A percentile compares a stretch with the other conserved stretches of the same genome.
These are phyloP conservation scores for Tricholomella constricta DNA, from an alignment of 768 basidiomycete species.

Conservation along the genomic window DNA sequence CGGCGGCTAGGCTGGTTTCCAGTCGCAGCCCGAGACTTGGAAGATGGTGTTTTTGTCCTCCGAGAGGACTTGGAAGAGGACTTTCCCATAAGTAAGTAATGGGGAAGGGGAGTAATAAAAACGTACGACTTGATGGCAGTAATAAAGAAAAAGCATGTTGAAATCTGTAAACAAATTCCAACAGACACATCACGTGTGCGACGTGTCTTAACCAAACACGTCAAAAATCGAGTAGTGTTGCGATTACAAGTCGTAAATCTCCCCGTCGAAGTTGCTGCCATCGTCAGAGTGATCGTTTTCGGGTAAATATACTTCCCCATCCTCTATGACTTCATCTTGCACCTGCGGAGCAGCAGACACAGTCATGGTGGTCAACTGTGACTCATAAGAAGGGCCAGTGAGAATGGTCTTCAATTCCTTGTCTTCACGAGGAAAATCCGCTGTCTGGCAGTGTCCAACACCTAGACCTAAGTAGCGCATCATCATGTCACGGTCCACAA, in stretches of 20 bases:
- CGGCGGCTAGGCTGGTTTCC: background rate
- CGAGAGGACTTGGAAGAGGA: background rate
- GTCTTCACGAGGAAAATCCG: background rate
- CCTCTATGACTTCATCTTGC: background rate
- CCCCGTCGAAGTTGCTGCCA: background rate
- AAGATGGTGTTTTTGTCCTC: no score
- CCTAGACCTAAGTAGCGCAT: constrained; percentile 32
- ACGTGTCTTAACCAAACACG: background rate
- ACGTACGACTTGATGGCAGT: background rate
- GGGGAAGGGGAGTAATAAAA: background rate
- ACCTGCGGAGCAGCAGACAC: background rate
- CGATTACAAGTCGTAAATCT: background rate
- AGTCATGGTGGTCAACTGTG: background rate
- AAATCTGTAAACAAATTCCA: background rate
- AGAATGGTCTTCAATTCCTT: background rate
- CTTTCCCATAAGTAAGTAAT: background rate
- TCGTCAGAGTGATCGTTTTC: background rate
- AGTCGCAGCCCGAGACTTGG: background rate
- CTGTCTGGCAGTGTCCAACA: constrained; percentile 25
- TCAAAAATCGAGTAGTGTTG: background rate
- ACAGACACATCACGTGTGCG: background rate
- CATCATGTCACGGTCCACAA: constrained; percentile 42
- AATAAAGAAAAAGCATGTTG: background rate
- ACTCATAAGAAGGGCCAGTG: background rate
- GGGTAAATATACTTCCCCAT: background rate